These are phyloP conservation scores for Phylloboletellus chloephorus DNA, from an alignment of 1,284 basidiomycete genomes.

Conservation along the genomic window DNA sequence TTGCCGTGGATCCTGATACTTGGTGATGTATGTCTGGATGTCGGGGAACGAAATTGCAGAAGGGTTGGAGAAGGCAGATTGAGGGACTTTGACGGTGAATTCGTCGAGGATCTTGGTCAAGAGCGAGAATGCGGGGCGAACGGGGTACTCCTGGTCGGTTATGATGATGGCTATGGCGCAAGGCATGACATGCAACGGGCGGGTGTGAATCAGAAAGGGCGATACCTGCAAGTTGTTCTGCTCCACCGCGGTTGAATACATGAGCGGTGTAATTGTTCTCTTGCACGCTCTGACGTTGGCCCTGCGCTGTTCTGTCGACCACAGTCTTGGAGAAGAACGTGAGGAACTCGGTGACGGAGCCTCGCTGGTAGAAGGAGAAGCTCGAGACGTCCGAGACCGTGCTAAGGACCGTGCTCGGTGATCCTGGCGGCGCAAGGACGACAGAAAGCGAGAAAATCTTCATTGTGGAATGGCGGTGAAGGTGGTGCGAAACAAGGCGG, in stretches of 20 bases:
- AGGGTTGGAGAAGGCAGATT: conserved; percentile 60
- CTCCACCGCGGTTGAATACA: conserved; percentile 82
- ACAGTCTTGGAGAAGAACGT: conserved; percentile 91
- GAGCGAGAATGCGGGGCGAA: conserved; percentile 93
- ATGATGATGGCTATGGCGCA: conserved; percentile 74
- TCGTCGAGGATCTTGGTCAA: conserved; percentile 94
- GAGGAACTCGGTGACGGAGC: conserved; percentile 84
- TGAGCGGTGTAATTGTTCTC: conserved; percentile 95
- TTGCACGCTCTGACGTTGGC: conserved; percentile 89
- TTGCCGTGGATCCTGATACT: conserved; percentile 97
- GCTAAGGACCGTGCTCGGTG: conserved; percentile 61
- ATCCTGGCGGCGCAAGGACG: conserved; percentile 51
- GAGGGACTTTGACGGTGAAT: conserved; percentile 76
- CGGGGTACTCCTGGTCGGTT: conserved; percentile 94
- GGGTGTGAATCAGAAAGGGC: conserved; percentile 3
- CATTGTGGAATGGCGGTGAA: conserved; percentile 38
- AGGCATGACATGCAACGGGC: conserved; percentile 4
- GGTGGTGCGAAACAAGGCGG: conserved; percentile 5
- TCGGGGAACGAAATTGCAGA: conserved; percentile 65
- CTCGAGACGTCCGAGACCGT: conserved; percentile 81
- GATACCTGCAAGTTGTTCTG: conserved; percentile 72
- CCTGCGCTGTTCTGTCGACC: conserved; percentile 81
- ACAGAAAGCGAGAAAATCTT: conserved; percentile 70
- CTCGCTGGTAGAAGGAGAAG: conserved; percentile 92
- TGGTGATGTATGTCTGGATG: conserved; percentile 76